Conservation (phyloP, 225 moss, liverwort and hornwort species). For the Bryoerythrophyllum caledonicum region DNA sequence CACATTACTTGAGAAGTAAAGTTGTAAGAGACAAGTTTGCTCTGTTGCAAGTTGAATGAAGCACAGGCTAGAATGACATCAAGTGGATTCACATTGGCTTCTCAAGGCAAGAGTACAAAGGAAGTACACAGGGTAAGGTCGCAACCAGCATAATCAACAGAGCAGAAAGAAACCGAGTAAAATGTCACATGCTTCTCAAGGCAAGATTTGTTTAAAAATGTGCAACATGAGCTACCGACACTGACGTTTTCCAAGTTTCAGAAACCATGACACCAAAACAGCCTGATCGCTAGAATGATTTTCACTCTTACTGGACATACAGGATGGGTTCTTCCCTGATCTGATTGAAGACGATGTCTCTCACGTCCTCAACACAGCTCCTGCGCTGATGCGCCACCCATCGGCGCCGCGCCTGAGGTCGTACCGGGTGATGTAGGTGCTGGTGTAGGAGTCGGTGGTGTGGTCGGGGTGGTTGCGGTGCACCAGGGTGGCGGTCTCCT, state of each 20-base stretch:
- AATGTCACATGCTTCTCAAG: no score
- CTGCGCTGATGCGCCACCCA: conserved; percentile 76
- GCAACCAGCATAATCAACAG: no score
- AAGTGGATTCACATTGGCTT: neutral
- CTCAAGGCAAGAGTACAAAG: neutral
- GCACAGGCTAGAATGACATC: neutral
- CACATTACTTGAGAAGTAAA: neutral
- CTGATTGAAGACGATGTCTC: neutral
- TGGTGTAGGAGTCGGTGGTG: conserved; percentile 75
- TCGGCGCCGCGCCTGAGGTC: conserved; percentile 52
- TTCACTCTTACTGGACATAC: no score
- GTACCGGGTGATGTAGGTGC: conserved; percentile 81
- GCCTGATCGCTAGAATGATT: no score
- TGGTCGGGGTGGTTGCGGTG: conserved; percentile 63
- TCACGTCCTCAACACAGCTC: conserved; percentile 65
- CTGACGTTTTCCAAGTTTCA: no score
- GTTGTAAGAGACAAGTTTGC: neutral
- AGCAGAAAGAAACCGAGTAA: no score
- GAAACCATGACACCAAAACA: no score
- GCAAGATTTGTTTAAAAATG: no score
- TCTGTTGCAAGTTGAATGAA: no score
- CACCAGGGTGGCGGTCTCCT: conserved; percentile 76
- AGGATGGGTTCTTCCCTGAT: no score
- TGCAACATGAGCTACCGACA: no score
- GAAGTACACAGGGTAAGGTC: no score